Evolutionary conservation across 108 stramenopile genomes (phyloP).

Genomic region (Chaetoceros muelleri): DNA sequence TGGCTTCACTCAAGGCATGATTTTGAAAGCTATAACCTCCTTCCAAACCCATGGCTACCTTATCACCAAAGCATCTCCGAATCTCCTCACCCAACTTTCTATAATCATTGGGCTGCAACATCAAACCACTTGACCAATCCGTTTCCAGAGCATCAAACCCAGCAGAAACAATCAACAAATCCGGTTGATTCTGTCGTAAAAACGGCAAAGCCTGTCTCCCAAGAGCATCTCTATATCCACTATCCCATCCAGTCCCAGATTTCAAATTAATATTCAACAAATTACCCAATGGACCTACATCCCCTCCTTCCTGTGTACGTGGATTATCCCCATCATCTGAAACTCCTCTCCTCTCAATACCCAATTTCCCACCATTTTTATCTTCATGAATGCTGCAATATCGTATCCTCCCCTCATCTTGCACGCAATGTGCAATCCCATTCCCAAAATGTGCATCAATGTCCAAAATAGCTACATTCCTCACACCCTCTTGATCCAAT

Average conservation of each 20-base stretch:
- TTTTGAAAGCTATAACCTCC: constrained; percentile 1
- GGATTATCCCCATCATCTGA: constrained; percentile 26
- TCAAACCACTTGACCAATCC: not conserved
- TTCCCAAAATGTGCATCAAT: constrained; percentile 48
- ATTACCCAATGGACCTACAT: constrained; percentile 27
- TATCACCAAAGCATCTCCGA: not conserved
- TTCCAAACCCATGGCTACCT: constrained; percentile 1
- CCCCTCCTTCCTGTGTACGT: constrained; percentile 34
- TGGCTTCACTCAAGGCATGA: not conserved
- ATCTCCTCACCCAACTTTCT: not conserved
- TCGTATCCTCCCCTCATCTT: constrained; percentile 43
- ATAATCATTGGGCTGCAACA: not conserved
- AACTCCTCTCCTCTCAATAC: constrained; percentile 29
- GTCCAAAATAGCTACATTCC: constrained; percentile 37
- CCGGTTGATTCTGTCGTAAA: constrained; percentile 41
- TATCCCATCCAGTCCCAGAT: constrained; percentile 43
- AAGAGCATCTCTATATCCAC: constrained; percentile 56
- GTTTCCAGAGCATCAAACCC: constrained; percentile 68
- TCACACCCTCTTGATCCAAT: constrained; percentile 18
- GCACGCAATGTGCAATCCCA: constrained; percentile 47
- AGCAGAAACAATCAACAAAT: constrained; percentile 66
- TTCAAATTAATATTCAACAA: constrained; percentile 74
- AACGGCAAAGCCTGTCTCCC: constrained; percentile 52
- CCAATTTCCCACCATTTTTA: constrained; percentile 41
- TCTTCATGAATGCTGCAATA: constrained; percentile 61